A percentile compares a stretch with the other conserved stretches of the same genome.
Conservation (phyloP, 2,329 filamentous ascomycete species). For the Ophiocordyceps camponoti-leonardi region DNA sequence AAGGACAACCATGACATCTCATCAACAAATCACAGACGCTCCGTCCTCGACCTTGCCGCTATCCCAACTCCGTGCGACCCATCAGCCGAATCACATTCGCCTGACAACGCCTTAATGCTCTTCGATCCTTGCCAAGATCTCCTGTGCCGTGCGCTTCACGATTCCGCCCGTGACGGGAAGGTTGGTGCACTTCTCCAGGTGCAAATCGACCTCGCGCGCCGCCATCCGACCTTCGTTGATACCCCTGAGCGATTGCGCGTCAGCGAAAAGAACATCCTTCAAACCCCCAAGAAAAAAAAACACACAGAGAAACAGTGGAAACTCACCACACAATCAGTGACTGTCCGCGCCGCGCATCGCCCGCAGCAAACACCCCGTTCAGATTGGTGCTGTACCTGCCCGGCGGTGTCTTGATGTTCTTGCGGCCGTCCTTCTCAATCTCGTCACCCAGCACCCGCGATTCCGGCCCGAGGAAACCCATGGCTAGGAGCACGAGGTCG, state of each 20-base stretch:
- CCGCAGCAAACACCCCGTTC: constrained; percentile 78
- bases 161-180: constrained; percentile 89
- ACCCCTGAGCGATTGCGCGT: constrained; percentile 37
- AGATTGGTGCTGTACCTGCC: constrained; percentile 83
- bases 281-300: no score
- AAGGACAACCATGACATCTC: background rate
- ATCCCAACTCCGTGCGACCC: no score
- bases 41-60: no score
- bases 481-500: constrained; percentile 82
- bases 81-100: background rate
- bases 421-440: constrained; percentile 79
- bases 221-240: constrained; percentile 94
- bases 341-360: constrained; percentile 88
- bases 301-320: no score
- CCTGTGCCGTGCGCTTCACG: constrained; percentile 63
- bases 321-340: constrained; percentile 88
- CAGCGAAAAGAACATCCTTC: no score
- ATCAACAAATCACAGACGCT: no score
- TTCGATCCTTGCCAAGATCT: constrained; percentile 32
- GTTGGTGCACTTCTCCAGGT: constrained; percentile 61
- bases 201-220: constrained; percentile 81
- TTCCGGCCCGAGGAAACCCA: constrained; percentile 94
- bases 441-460: constrained; percentile 72
- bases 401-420: constrained; percentile 87
- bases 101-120: constrained; percentile 3